These are phyloP conservation scores for Achaetomiella virescens DNA, from an alignment of 495 filamentous ascomycete genomes.

Conservation along the genomic window DNA sequence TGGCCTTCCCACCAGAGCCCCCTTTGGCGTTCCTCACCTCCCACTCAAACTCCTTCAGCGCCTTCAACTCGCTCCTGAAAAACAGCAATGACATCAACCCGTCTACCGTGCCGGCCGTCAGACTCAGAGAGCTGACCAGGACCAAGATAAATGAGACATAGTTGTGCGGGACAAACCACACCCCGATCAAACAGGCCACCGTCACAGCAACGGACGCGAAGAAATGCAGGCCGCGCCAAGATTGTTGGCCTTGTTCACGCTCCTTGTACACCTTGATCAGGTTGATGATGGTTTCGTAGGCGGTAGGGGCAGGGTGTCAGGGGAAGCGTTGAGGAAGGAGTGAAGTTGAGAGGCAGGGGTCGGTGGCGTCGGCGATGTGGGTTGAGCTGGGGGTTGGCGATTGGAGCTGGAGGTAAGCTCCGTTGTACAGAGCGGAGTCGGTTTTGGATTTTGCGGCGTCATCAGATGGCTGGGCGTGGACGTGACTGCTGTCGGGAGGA, in stretches of 20 bases:
- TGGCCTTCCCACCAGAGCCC: slow-evolving; percentile 20
- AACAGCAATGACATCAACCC: slow-evolving; percentile 84
- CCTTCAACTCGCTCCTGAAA: slow-evolving; percentile 71
- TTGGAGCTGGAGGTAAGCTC: slow-evolving; percentile 32
- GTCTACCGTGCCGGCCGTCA: slow-evolving; percentile 70
- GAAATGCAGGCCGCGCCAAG: slow-evolving; percentile 68
- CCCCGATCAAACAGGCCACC: slow-evolving; percentile 64
- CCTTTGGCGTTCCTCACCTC: slow-evolving; percentile 69
- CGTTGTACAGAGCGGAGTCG: slow-evolving; percentile 25
- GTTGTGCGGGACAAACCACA: slow-evolving; percentile 77
- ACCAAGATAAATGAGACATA: slow-evolving; percentile 77
- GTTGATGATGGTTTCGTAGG: slow-evolving; percentile 67
- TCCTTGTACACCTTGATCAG: slow-evolving; percentile 58
- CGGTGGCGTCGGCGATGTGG: slow-evolving; percentile 20
- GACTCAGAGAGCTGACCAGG: slow-evolving; percentile 67
- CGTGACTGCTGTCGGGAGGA: slow-evolving; percentile 31
- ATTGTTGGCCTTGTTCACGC: slow-evolving; percentile 64
- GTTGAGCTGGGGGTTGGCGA: slow-evolving; percentile 21
- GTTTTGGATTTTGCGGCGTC: slow-evolving; percentile 50
- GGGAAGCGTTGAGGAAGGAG: slow-evolving; percentile 13
- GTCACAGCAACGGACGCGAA: slow-evolving; percentile 55
- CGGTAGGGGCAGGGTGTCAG: slow-evolving; percentile 27
- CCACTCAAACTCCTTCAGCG: slow-evolving; percentile 91
- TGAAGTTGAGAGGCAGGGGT: slow-evolving; percentile 25
- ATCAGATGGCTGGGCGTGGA: slow-evolving; percentile 65